Evolutionary conservation across 169 alveolate species (phyloP).

Genomic region (Besnoitia besnoiti): DNA sequence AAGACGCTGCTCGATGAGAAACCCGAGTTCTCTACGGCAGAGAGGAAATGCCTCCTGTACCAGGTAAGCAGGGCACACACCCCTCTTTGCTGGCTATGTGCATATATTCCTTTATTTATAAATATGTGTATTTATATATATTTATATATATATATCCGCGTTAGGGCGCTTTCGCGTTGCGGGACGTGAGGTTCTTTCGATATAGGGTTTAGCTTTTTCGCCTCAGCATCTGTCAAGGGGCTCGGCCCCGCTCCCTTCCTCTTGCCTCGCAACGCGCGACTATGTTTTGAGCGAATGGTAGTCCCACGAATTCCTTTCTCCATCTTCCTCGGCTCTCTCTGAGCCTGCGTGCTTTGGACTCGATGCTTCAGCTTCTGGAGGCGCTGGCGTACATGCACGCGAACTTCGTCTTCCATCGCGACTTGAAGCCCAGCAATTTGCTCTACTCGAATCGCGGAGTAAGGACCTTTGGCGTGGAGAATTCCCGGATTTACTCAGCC

Average conservation of each 20-base stretch:
- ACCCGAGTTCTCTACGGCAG: slow-evolving; percentile 91
- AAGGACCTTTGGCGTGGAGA: not conserved
- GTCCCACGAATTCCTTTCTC: too few relatives aligned
- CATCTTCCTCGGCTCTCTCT: not conserved
- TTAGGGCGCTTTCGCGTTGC: too few relatives aligned
- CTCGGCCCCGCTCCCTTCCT: not conserved
- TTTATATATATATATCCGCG: too few relatives aligned
- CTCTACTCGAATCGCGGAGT: slow-evolving; percentile 86
- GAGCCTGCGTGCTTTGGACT: not conserved
- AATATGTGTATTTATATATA: too few relatives aligned
- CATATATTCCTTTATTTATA: too few relatives aligned
- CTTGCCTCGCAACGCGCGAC: slow-evolving; percentile 26
- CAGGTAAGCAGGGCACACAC: slow-evolving; percentile 74
- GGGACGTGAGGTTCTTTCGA: too few relatives aligned
- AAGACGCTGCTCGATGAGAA: slow-evolving; percentile 88
- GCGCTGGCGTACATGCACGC: slow-evolving; percentile 87
- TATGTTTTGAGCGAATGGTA: too few relatives aligned
- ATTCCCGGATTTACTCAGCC: too few relatives aligned
- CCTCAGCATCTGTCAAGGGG: too few relatives aligned
- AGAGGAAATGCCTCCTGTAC: slow-evolving; percentile 87
- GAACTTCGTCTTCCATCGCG: slow-evolving; percentile 91
- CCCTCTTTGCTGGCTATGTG: too few relatives aligned
- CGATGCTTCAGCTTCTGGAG: slow-evolving; percentile 69
- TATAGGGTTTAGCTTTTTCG: too few relatives aligned
- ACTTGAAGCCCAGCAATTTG: slow-evolving; percentile 88